phyloP scores from a whole-genome alignment of 306 rosid genomes.

The Cucurbita argyrosperma region DNA sequence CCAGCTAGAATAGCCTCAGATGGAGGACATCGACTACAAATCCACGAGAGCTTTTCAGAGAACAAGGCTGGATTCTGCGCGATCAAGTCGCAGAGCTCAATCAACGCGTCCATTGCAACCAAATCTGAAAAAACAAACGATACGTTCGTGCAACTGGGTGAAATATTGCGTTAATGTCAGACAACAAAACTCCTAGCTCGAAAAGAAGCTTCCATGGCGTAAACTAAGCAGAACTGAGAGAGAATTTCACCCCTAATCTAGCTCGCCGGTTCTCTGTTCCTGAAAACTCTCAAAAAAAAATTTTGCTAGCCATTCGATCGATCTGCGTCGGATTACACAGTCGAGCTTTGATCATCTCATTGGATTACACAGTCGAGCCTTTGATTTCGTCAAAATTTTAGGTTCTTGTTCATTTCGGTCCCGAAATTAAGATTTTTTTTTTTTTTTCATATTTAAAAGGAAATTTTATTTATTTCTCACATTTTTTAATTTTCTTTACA shows the following conservation, averaged over 20 bases:
- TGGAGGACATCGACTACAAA: constrained; percentile 67
- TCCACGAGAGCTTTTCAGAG: constrained; percentile 68
- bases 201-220: neutral
- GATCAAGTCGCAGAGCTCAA: constrained; percentile 85
- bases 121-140: constrained; percentile 5
- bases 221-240: neutral
- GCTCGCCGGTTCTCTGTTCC: neutral
- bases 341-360: too few species aligned
- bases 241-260: neutral
- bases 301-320: too few species aligned
- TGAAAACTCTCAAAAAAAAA: too few species aligned
- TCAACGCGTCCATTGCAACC: constrained; percentile 66
- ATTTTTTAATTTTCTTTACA: too few species aligned
- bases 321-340: too few species aligned
- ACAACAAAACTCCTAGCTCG: neutral
- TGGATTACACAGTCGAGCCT: too few species aligned
- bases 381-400: too few species aligned
- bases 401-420: too few species aligned
- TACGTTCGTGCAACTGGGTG: neutral
- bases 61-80: constrained; percentile 63
- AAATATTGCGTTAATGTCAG: neutral
- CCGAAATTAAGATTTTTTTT: too few species aligned
- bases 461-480: too few species aligned
- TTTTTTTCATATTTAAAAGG: too few species aligned
- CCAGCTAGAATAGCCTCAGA: constrained; percentile 50